Conservation (phyloP, 2,329 filamentous ascomycete genomes). For the Stenocarpella maydis region DNA sequence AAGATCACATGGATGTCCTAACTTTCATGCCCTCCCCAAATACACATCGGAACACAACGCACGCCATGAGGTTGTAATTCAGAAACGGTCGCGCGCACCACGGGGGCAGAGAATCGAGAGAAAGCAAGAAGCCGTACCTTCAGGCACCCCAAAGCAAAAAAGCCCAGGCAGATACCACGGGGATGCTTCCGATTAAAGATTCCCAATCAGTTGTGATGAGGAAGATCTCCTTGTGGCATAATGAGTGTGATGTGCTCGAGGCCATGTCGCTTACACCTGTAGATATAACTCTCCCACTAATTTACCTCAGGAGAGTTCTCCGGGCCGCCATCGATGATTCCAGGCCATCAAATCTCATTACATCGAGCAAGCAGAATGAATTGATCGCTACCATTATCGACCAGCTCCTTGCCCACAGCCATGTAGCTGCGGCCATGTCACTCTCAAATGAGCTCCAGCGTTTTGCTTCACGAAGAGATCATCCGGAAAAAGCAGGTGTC, state of each 20-base stretch:
- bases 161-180: neutral
- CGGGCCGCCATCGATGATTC: neutral
- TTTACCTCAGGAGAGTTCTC: neutral
- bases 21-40: neutral
- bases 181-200: too few species aligned
- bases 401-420: neutral
- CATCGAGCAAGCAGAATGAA: neutral
- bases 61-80: neutral
- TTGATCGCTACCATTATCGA: neutral
- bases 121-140: accelerated
- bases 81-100: neutral
- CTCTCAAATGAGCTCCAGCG: neutral
- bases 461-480: neutral
- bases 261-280: neutral
- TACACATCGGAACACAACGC: neutral
- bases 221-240: neutral
- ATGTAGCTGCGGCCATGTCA: neutral
- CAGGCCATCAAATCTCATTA: neutral
- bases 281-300: neutral
- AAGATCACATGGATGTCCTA: neutral
- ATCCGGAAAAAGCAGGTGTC: neutral
- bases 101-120: neutral
- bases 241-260: neutral
- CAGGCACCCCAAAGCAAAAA: neutral
- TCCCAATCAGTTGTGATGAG: neutral